A percentile compares a stretch with the other conserved stretches of the same genome.
phyloP scores from a whole-genome alignment of 208 protist genomes.

The Trypanosomatidae sp. region DNA sequence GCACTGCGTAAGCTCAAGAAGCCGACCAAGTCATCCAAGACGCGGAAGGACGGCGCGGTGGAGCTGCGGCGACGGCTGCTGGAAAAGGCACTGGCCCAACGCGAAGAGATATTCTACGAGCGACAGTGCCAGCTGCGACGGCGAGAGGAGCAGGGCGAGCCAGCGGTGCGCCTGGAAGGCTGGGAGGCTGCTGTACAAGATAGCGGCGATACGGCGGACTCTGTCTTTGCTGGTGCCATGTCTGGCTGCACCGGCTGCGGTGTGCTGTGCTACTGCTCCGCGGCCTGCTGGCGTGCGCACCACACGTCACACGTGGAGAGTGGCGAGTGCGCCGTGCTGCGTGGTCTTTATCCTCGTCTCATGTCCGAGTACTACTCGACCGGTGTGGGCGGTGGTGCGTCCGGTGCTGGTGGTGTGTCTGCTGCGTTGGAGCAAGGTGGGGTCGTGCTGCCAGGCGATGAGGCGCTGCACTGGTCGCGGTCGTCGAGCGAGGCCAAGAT shows the following conservation, averaged over 20 bases:
- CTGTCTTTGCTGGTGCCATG: too few species aligned
- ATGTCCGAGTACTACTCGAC: constrained; percentile 51
- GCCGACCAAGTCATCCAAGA: constrained; percentile 45
- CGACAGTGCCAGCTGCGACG: constrained; percentile 13
- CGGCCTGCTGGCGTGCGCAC: constrained; percentile 37
- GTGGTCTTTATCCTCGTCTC: constrained; percentile 46
- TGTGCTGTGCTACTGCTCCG: constrained; percentile 62
- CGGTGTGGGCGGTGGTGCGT: background rate
- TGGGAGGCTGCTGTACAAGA: too few species aligned
- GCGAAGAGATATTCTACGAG: constrained; percentile 29
- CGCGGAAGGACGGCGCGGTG: constrained; percentile 47
- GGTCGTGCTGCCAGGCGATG: constrained; percentile 34
- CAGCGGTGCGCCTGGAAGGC: constrained; percentile 14
- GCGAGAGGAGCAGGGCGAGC: background rate
- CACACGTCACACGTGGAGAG: constrained; percentile 31
- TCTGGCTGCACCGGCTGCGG: constrained; percentile 61
- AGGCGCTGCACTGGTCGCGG: constrained; percentile 45
- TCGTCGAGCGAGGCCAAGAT: constrained; percentile 39
- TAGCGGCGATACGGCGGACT: too few species aligned
- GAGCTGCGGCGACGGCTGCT: constrained; percentile 37
- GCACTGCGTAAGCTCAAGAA: constrained; percentile 43
- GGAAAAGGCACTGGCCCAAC: constrained; percentile 31
- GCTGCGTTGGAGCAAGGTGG: background rate
- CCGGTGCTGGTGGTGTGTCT: background rate
- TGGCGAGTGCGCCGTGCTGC: constrained; percentile 56